Evolutionary conservation across 202 grass and related monocot species (phyloP), one percentile per base, ranked within the genome.

Genomic region (Brachypodium distachyon): DNA sequence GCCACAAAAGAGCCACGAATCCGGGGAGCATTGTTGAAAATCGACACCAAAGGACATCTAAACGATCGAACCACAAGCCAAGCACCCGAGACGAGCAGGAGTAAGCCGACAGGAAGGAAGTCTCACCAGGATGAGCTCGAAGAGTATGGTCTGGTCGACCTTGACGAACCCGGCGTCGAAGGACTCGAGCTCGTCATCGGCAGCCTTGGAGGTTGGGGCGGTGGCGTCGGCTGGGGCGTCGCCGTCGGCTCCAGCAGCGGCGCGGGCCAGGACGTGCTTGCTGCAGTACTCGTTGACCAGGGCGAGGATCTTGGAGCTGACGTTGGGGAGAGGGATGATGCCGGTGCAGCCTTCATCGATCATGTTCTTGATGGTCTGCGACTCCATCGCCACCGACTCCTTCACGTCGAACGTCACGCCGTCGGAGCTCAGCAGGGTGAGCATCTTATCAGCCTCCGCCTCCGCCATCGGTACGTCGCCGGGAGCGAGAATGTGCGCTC

Each of bases 311-410:
- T 72, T 87, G 25, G 75, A 14, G 80, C 6, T 70, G 19, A 97
- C 90, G 83, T 97, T 97, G 51, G 88, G 88, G 49, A 97, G 48
- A n/a, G 90, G 90, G 86, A 93, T 97, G 27, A 59, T 85, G 44
- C 83, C 80, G 23, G 76, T 62, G 71, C 93, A 93, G 10, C 74
- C 70, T 14, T 97, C 90, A 69, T 93, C 90, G 32, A 97, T 85
- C 83, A 97, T 89, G 81, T 87, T 74, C 57, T 67, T 69, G 78
- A 97, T 93, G 28, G 90, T 91, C 66, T 83, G 81, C 36, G 88
- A 97, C 75, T 91, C 60, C 88, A 83, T 87, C 3, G 86, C 93
- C 74, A 85, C 81, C n/a, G 48, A 21, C 85, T 85, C 88, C 25
- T 58, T 34, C 44, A 97, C 88, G 33, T 85, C 61, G 81, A 89